phyloP scores from a whole-genome alignment of 2,329 filamentous ascomycete genomes.

The Paecilomyces fulvus region DNA sequence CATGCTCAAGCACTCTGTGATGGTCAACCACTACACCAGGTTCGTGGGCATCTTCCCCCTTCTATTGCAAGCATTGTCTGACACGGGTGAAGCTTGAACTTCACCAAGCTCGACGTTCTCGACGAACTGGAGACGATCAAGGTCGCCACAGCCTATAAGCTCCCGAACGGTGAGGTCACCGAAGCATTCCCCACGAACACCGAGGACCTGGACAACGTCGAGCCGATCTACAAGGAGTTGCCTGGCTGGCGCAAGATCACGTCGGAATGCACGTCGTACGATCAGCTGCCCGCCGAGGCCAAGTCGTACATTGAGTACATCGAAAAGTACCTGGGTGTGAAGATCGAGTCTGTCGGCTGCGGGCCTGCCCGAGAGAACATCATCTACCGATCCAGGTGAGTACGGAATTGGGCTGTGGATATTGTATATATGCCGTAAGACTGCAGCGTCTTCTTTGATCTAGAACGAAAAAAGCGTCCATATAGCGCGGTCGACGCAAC shows the following conservation, averaged over 20 bases:
- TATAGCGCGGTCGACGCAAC: not conserved
- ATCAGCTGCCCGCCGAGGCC: constrained; percentile 50
- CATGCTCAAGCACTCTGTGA: constrained; percentile 53
- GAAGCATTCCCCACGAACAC: constrained; percentile 52
- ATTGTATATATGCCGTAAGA: not conserved
- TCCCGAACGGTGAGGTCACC: constrained; percentile 40
- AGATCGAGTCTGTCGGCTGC: constrained; percentile 55
- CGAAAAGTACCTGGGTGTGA: constrained; percentile 48
- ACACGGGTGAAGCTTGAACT: constrained; percentile 39
- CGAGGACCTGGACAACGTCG: constrained; percentile 43
- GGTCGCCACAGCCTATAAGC: constrained; percentile 49
- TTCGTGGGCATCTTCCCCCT: not conserved
- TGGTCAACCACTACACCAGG: constrained; percentile 43
- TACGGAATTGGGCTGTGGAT: not conserved
- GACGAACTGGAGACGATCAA: constrained; percentile 57
- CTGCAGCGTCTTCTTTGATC: not conserved
- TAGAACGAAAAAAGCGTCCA: not conserved
- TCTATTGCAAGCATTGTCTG: not conserved
- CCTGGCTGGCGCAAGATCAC: constrained; percentile 55
- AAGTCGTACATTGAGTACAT: constrained; percentile 55
- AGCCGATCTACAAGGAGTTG: constrained; percentile 52
- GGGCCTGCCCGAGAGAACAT: constrained; percentile 55
- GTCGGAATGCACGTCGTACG: constrained; percentile 48
- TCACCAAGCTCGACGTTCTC: constrained; percentile 57
- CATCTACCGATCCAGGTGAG: constrained; percentile 31